Percentiles rank a stretch among this genome's conserved stretches.
Conservation (phyloP, 2,329 filamentous ascomycete genomes). For the Paracoccidioides lutzii region DNA sequence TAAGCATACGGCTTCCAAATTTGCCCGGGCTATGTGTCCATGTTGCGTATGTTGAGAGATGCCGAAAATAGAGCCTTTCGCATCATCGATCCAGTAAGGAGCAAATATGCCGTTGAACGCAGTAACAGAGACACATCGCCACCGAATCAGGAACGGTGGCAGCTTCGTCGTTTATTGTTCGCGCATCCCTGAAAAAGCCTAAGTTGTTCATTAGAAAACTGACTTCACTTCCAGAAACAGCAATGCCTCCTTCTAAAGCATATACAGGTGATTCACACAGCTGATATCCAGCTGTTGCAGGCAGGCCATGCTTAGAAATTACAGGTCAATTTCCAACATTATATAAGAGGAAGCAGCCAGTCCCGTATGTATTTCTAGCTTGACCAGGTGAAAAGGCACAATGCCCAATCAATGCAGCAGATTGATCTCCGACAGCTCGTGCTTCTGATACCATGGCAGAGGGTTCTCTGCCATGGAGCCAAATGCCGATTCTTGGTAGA, state of each 20-base stretch:
- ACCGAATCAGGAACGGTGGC: slow-evolving; percentile 60
- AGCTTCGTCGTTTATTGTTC: slow-evolving; percentile 53
- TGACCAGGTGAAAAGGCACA: slow-evolving; percentile 69
- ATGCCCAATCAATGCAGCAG: slow-evolving; percentile 72
- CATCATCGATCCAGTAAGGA: slow-evolving; percentile 90
- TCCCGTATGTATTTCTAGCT: slow-evolving; percentile 87
- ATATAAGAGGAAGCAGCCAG: slow-evolving; percentile 79
- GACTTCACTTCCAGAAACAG: slow-evolving; percentile 67
- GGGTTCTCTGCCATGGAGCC: slow-evolving; percentile 53
- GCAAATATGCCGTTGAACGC: slow-evolving; percentile 86
- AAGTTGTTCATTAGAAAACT: slow-evolving; percentile 61
- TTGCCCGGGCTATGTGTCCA: slow-evolving; percentile 78
- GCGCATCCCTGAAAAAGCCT: slow-evolving; percentile 47
- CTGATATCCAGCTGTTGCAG: slow-evolving; percentile 80
- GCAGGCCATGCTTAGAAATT: slow-evolving; percentile 67
- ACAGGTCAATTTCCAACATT: slow-evolving; percentile 78
- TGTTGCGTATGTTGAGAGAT: slow-evolving; percentile 75
- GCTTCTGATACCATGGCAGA: slow-evolving; percentile 56
- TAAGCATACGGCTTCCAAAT: slow-evolving; percentile 81
- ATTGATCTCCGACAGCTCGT: slow-evolving; percentile 82
- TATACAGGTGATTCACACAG: slow-evolving; percentile 64
- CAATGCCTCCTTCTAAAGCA: slow-evolving; percentile 72
- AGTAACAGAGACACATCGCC: slow-evolving; percentile 71
- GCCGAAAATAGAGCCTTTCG: slow-evolving; percentile 70
- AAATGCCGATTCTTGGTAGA: slow-evolving; percentile 66